Base-by-base conservation (phyloP, 495 filamentous ascomycete genomes). In the Xeromyces bisporus region DNA sequence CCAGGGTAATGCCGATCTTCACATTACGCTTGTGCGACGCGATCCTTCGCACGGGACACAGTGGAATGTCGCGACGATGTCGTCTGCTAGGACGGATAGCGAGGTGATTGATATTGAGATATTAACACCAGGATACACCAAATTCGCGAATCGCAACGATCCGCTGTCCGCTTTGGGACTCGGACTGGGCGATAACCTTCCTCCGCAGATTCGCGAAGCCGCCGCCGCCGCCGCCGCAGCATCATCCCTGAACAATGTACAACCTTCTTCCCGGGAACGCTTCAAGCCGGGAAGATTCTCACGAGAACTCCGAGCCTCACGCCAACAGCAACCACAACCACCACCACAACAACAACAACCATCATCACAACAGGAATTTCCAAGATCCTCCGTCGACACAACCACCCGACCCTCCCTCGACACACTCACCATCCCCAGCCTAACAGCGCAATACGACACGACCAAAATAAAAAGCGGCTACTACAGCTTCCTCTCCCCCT, bases 11-110 rank as follows among this genome's bases (percentile, higher is more conserved):
- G 15, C 45, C 8, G 48, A 53, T 5, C 55, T 73, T 64, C 71
- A 73, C n/a, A 67, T 94, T 18, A 92, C 80, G 0, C 56, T 97
- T 8, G 93, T 97, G 32, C 77, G 89, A 9, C 78, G 89, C 20
- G 83, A 94, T 53, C 78, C 83, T 2, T 60, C 69, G 1, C 75
- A 76, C 15, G 73, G 75, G 7, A 66, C 62, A 23, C 89, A 97
- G 48, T 93, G 82, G 81, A 93, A 94, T 41, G 73, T 94, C 16
- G 84, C 77, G 3, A 77, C 58, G 25, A 71, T 93, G 24, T 62
- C 63, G 13, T 68, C 60, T 3, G 39, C 50, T 3, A 42, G 38
- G 11, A 35, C 46, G 32, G 50, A 62, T 27, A 45, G 34, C 16
- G 51, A 47, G 33, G 35, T 49, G 2, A 53, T 78, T 28, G 58